phyloP scores from a whole-genome alignment of 768 basidiomycete species.

The Leccinum aurantiacum region DNA sequence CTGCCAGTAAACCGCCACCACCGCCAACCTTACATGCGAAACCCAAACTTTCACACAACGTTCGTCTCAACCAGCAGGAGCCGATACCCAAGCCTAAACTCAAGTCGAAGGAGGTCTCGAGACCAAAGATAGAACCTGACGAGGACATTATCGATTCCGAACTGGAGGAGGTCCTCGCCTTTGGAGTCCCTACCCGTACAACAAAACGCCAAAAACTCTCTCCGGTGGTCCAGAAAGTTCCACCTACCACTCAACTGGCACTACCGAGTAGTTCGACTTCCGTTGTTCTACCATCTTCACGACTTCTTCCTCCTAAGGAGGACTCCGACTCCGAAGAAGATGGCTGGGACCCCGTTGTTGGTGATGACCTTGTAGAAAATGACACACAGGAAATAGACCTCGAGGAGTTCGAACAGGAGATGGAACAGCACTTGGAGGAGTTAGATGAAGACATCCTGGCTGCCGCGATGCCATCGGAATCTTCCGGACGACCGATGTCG shows the following conservation, averaged over 20 bases:
- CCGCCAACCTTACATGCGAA: constrained; percentile 32
- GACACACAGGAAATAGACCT: constrained; percentile 37
- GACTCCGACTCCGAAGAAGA: constrained; percentile 48
- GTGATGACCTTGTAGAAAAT: constrained; percentile 24
- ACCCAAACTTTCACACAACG: constrained; percentile 31
- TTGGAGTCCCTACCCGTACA: constrained; percentile 35
- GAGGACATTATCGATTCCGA: constrained; percentile 29
- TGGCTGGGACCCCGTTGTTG: constrained; percentile 52
- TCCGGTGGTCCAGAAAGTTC: constrained; percentile 20
- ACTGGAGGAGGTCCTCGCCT: constrained; percentile 47
- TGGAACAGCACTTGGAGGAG: constrained; percentile 38
- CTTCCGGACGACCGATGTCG: constrained; percentile 45
- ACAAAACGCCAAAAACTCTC: constrained; percentile 33
- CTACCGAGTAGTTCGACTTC: constrained; percentile 38
- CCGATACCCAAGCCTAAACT: constrained; percentile 26
- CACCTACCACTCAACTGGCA: constrained; percentile 32
- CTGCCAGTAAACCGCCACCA: constrained; percentile 15
- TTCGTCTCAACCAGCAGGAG: constrained; percentile 25
- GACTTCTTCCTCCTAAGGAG: constrained; percentile 26
- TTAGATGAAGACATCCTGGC: constrained; percentile 53
- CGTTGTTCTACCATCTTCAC: constrained; percentile 32
- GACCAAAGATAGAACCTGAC: constrained; percentile 23
- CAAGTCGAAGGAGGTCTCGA: constrained; percentile 25
- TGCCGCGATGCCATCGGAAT: constrained; percentile 39
- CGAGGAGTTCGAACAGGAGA: constrained; percentile 36